These are phyloP conservation scores for Canavalia gladiata DNA, from an alignment of 306 rosid genomes.

Conservation along the genomic window DNA sequence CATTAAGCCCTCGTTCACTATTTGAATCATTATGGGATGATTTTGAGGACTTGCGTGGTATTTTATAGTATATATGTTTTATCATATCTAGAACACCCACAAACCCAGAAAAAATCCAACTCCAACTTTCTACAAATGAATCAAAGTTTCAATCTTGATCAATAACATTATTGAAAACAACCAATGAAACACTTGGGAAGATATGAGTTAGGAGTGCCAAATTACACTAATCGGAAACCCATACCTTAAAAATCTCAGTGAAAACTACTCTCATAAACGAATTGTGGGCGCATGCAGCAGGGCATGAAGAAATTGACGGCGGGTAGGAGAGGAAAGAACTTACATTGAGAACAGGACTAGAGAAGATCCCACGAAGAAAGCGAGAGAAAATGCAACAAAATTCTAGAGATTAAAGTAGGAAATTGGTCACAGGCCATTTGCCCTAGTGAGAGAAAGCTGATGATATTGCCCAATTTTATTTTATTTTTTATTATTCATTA, in stretches of 20 bases:
- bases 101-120: constrained; percentile 11
- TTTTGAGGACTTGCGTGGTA: constrained; percentile 68
- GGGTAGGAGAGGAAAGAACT: constrained; percentile 40
- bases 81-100: constrained; percentile 63
- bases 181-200: background rate
- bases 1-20: constrained; percentile 56
- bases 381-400: background rate
- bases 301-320: constrained; percentile 32
- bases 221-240: constrained; percentile 38
- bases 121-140: constrained; percentile 19
- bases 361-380: constrained; percentile 21
- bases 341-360: constrained; percentile 44
- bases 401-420: background rate
- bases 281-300: background rate
- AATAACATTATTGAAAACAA: constrained; percentile 37
- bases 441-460: constrained; percentile 41
- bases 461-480: background rate
- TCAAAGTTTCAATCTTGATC: constrained; percentile 34
- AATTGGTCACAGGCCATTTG: constrained; percentile 18
- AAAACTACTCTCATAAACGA: constrained; percentile 4
- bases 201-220: background rate
- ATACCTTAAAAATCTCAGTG: constrained; percentile 17
- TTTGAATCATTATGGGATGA: constrained; percentile 54
- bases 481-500: background rate
- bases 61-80: constrained; percentile 63